Percentiles rank a stretch among this genome's conserved stretches.
These are phyloP conservation scores for Venturiaceae sp. DNA, from an alignment of 2,329 filamentous ascomycete genomes.

Conservation along the genomic window DNA sequence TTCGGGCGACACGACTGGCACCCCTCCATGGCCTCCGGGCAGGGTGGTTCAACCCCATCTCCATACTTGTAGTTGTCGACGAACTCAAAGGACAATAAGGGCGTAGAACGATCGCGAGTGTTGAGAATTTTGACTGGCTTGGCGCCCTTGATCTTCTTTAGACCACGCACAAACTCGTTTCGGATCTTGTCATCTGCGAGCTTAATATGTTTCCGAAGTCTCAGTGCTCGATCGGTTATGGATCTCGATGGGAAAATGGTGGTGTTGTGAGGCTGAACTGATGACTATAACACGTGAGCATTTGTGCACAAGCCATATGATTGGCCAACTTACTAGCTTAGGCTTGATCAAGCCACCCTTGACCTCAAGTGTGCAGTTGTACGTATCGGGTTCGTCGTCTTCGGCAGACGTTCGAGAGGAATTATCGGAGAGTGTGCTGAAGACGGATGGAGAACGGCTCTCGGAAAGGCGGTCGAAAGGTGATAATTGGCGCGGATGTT, in stretches of 20 bases:
- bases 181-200: slow-evolving; percentile 26
- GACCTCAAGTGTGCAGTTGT: slow-evolving; percentile 29
- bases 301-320: background rate
- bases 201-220: background rate
- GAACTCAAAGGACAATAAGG: slow-evolving; percentile 58
- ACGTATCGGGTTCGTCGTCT: slow-evolving; percentile 17
- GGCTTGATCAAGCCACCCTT: slow-evolving; percentile 26
- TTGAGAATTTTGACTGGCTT: slow-evolving; percentile 53
- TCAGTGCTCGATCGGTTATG: slow-evolving; percentile 18
- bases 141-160: slow-evolving; percentile 20
- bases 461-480: background rate
- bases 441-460: background rate
- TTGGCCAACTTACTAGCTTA: slow-evolving; percentile 17
- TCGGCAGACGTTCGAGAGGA: background rate
- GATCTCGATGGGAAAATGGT: slow-evolving; percentile 22
- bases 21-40: slow-evolving; percentile 55
- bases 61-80: slow-evolving; percentile 53
- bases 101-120: slow-evolving; percentile 42
- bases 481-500: background rate
- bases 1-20: slow-evolving; percentile 53
- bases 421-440: background rate
- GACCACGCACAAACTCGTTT: slow-evolving; percentile 23
- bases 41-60: slow-evolving; percentile 49
- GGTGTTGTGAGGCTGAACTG: slow-evolving; percentile 17
- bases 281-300: slow-evolving; percentile 5